Evolutionary conservation across 257 asterid genomes (phyloP).

Genomic region (Solanum rostratum): DNA sequence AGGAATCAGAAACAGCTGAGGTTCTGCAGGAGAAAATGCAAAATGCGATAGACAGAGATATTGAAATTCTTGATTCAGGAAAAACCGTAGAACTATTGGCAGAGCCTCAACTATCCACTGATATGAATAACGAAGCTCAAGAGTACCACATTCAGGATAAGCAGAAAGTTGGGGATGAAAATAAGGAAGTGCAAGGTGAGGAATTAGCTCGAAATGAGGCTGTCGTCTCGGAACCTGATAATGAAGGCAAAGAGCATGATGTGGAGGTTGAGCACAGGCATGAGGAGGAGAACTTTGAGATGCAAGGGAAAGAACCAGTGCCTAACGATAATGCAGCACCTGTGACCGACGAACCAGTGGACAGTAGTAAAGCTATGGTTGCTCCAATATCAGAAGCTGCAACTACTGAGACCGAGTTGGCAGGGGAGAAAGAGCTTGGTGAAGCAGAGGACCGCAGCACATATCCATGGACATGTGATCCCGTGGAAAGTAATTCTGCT

Average conservation of each 20-base stretch:
- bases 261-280: neutral
- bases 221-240: neutral
- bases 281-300: neutral
- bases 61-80: neutral
- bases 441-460: neutral
- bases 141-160: neutral
- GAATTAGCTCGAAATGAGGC: neutral
- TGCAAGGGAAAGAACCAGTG: neutral
- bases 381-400: neutral
- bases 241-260: neutral
- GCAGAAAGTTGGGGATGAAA: neutral
- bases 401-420: neutral
- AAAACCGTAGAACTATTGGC: neutral
- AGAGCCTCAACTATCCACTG: neutral
- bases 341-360: neutral
- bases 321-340: neutral
- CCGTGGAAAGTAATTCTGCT: neutral
- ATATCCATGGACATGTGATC: neutral
- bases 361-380: neutral
- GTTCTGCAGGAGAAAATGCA: neutral
- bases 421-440: neutral
- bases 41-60: neutral
- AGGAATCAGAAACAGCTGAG: neutral
- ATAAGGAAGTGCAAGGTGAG: neutral
- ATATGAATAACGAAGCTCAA: neutral